A percentile compares a stretch with the other conserved stretches of the same genome.
Conservation (phyloP, 2,329 filamentous ascomycete genomes). For the Phialophora expanda region DNA sequence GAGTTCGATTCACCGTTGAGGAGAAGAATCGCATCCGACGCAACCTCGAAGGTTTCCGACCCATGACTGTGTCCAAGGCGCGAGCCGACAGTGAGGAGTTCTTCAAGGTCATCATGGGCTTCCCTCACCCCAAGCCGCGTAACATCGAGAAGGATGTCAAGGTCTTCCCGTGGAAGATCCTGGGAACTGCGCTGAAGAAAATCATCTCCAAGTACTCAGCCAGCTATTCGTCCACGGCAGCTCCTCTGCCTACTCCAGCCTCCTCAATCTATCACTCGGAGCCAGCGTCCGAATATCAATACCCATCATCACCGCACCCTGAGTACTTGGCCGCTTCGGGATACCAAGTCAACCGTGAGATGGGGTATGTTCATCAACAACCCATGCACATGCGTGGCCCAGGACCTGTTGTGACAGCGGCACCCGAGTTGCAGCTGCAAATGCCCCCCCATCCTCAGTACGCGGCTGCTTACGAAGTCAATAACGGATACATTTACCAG, state of each 20-base stretch:
- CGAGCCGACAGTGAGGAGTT: conserved; percentile 94
- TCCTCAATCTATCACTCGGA: conserved; percentile 50
- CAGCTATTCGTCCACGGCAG: conserved; percentile 70
- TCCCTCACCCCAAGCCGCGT: conserved; percentile 89
- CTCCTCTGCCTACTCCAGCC: conserved; percentile 49
- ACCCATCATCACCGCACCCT: conserved; percentile 53
- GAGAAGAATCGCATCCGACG: conserved; percentile 98
- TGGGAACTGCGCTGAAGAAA: conserved; percentile 88
- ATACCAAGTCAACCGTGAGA: conserved; percentile 23
- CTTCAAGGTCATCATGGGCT: conserved; percentile 99
- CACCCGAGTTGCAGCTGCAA: conserved; percentile 37
- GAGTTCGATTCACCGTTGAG: conserved; percentile 86
- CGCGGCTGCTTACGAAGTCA: conserved; percentile 28
- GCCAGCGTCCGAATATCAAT: conserved; percentile 55
- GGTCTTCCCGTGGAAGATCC: conserved; percentile 94
- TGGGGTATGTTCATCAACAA: conserved; percentile 27
- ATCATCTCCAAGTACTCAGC: conserved; percentile 96
- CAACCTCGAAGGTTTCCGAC: conserved; percentile 93
- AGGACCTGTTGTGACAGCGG: conserved; percentile 29
- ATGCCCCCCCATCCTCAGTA: conserved; percentile 32
- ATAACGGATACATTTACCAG: conserved; percentile 33
- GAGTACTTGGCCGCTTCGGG: conserved; percentile 37
- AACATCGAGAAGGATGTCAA: conserved; percentile 99
- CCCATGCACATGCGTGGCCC: conserved; percentile 22
- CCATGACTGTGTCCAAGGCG: conserved; percentile 89